phyloP scores from a whole-genome alignment of 2,329 filamentous ascomycete genomes.

The Trichoderma endophyticum region DNA sequence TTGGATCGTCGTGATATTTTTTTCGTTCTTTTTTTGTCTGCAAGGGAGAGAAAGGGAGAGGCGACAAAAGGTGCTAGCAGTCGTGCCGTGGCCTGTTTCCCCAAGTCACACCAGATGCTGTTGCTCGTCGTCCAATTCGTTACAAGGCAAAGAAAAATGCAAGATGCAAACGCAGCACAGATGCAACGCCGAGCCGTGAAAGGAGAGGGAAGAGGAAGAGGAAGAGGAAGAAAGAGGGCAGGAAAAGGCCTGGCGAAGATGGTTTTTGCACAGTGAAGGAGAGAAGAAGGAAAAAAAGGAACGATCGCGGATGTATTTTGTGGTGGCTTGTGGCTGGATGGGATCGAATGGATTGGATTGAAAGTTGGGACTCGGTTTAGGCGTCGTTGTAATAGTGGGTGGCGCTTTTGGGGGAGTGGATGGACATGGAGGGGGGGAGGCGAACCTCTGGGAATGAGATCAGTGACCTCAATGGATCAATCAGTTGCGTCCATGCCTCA shows the following conservation, averaged over 20 bases:
- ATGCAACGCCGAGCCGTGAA: constrained; percentile 4
- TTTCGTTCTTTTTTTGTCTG: background rate
- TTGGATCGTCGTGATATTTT: background rate
- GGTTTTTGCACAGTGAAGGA: background rate
- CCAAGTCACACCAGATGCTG: constrained; percentile 1
- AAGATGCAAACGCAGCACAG: constrained; percentile 15
- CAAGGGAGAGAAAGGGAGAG: constrained; percentile 9
- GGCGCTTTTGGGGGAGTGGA: background rate
- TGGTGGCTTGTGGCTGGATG: constrained; percentile 11
- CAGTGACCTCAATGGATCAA: too few relatives aligned
- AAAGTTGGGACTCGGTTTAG: background rate
- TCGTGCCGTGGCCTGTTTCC: background rate
- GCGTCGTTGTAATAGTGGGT: background rate
- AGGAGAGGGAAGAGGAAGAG: background rate
- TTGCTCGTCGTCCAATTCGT: constrained; percentile 8
- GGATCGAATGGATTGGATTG: background rate
- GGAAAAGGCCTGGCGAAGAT: background rate
- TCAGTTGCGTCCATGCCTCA: constrained; percentile 1
- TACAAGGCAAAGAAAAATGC: background rate
- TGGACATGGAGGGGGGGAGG: background rate
- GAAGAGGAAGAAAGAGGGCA: background rate
- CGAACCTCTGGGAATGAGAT: background rate
- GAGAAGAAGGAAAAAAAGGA: constrained; percentile 2
- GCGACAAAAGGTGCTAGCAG: background rate
- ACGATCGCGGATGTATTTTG: constrained; percentile 6